A percentile compares a stretch with the other conserved stretches of the same genome.
Conservation (phyloP, 177 flowering plant species). For the Vitis hybrid region DNA sequence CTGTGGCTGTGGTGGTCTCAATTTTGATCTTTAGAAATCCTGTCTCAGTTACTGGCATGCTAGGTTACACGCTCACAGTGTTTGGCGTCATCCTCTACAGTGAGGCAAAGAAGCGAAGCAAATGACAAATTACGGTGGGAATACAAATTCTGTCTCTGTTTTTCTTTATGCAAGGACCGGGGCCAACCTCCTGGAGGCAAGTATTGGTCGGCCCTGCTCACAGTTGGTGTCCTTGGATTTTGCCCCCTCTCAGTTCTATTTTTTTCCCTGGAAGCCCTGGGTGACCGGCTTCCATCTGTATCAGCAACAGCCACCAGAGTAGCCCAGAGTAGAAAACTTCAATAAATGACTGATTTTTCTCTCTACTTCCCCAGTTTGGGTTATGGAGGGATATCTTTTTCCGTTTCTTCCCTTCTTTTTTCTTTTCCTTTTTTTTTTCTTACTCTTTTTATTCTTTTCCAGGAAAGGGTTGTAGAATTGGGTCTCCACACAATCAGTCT, state of each 20-base stretch:
- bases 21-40: conserved; percentile 70
- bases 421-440: neutral
- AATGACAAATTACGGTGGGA: conserved; percentile 15
- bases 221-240: conserved; percentile 20
- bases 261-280: conserved; percentile 35
- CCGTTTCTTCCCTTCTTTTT: neutral
- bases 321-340: conserved; percentile 22
- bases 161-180: conserved; percentile 10
- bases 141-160: conserved; percentile 4
- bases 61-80: conserved; percentile 60
- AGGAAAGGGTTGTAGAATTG: conserved; percentile 27
- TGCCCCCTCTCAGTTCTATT: conserved; percentile 29
- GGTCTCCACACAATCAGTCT: conserved; percentile 22
- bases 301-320: conserved; percentile 32
- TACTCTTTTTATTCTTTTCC: conserved; percentile 24
- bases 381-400: conserved; percentile 24
- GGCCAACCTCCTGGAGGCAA: conserved; percentile 11
- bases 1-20: conserved; percentile 70
- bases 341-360: conserved; percentile 45
- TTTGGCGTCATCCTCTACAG: conserved; percentile 68
- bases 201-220: conserved; percentile 10
- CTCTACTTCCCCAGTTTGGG: conserved; percentile 18
- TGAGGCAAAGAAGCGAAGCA: conserved; percentile 69
- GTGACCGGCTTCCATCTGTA: conserved; percentile 36
- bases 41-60: conserved; percentile 72